Conservation (phyloP, 805 yeast genomes). For the Candida parachauliodes region DNA sequence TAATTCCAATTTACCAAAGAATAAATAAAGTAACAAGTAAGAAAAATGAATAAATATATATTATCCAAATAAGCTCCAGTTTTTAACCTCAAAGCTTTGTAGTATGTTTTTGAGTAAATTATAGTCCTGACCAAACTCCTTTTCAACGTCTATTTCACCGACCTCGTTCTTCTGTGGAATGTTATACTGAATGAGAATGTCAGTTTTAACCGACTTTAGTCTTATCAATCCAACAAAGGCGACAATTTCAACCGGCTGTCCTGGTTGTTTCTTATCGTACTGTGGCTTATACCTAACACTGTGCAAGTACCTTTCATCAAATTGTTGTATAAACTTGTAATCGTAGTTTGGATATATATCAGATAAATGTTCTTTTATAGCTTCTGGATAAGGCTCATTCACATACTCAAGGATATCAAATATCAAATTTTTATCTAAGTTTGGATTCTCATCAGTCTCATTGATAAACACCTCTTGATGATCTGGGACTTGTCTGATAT, state of each 20-base stretch:
- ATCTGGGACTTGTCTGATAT: conserved; percentile 82
- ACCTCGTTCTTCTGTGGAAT: conserved; percentile 37
- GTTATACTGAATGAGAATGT: conserved; percentile 57
- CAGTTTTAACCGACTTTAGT: conserved; percentile 50
- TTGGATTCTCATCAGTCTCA: background rate
- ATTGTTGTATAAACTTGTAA: conserved; percentile 11
- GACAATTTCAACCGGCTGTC: conserved; percentile 16
- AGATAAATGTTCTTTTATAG: conserved; percentile 49
- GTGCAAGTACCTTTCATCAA: conserved; percentile 5
- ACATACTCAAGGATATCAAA: conserved; percentile 60
- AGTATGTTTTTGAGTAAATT: conserved; percentile 22
- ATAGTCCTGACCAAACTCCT: conserved; percentile 12
- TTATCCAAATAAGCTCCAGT: conserved; percentile 46
- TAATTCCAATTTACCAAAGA: conserved; percentile 3
- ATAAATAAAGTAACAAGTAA: too few species aligned
- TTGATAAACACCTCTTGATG: conserved; percentile 88
- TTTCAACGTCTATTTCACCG: background rate
- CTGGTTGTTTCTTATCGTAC: background rate
- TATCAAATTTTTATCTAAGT: conserved; percentile 31
- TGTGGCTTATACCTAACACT: background rate
- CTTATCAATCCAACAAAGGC: conserved; percentile 58
- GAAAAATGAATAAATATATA: conserved; percentile 3
- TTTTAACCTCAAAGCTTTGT: conserved; percentile 33
- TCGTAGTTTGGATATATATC: conserved; percentile 43
- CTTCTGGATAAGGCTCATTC: conserved; percentile 30